Evolutionary conservation across 148 eudicot genomes (phyloP), one percentile per base, ranked within the genome.

Genomic region (Dianthus caryophyllus): DNA sequence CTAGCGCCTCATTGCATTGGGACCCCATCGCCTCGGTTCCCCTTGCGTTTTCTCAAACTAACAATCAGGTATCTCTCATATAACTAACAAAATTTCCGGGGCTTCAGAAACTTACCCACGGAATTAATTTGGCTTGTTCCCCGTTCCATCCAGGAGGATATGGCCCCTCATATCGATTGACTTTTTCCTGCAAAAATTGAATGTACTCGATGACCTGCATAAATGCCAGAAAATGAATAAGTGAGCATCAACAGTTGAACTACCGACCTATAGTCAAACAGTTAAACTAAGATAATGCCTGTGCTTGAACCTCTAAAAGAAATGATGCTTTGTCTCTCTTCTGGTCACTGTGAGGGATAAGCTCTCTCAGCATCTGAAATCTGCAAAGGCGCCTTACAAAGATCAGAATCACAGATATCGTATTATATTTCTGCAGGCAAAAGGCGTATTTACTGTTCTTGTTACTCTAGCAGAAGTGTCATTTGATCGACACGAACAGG

Each of bases 311-410:
- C 94, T 93, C 96, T 51, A 89, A 75, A 67, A 93, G 77, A 74
- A 93, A 93, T 18, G 96, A 93, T 69, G 98, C 98, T 81, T 93
- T 89, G 67, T 93, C 98, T 76, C 96, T 87, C 80, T 93, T 93
- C 56, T 87, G 96, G 73, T 93, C 98, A 75, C 90, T 77, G 70
- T 87, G 78, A 69, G 93, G 93, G 55, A 90, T 87, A 69, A 90
- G 78, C 68, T 86, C 94, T 78, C 98, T 87, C 84, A 93, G 76
- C 82, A 71, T 83, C 75, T 87, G 95, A 78, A 93, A 93, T 84
- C 98, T 93, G 98, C 62, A 46, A 70, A 49, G 64, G 58, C 27
- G 36, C 10, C 29, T 38, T 58, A 33, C 25, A 75, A 4, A 9
- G 15, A 18, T 67, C 56, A 55, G 54, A 24, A 56, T 2, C 36